Percentiles rank a stretch among this genome's conserved stretches.
phyloP scores from a whole-genome alignment of 148 eudicot genomes.

The Hydrangea macrophylla region DNA sequence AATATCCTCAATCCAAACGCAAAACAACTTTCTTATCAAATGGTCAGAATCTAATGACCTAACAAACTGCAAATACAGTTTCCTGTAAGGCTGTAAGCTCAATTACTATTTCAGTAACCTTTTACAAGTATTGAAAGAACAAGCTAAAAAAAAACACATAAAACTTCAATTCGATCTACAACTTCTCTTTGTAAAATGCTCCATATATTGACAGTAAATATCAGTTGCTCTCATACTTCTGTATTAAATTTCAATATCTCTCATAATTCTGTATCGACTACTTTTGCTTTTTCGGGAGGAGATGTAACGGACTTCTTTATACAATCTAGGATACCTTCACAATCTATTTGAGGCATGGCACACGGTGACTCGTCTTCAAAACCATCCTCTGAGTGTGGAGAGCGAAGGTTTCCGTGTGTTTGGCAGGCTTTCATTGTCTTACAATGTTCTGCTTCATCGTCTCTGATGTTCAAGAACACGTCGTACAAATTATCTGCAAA shows the following conservation, averaged over 20 bases:
- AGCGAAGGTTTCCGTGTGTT: slow-evolving; percentile 80
- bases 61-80: neutral
- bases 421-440: slow-evolving; percentile 99
- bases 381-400: slow-evolving; percentile 68
- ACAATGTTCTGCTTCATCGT: slow-evolving; percentile 98
- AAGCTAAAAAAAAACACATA: neutral
- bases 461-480: slow-evolving; percentile 83
- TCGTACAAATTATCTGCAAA: slow-evolving; percentile 78
- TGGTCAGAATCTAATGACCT: neutral
- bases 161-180: neutral
- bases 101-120: too few relatives aligned
- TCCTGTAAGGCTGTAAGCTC: too few relatives aligned
- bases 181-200: neutral
- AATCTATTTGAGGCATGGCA: slow-evolving; percentile 44
- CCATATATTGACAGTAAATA: neutral
- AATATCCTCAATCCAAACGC: too few relatives aligned
- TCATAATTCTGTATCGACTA: slow-evolving; percentile 19
- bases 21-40: too few relatives aligned
- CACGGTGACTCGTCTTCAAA: slow-evolving; percentile 48
- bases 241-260: too few relatives aligned
- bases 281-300: slow-evolving; percentile 26
- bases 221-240: neutral
- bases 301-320: slow-evolving; percentile 61
- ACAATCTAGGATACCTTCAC: slow-evolving; percentile 90
- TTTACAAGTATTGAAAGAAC: neutral